phyloP scores from a whole-genome alignment of 495 filamentous ascomycete species.

The Apodospora peruviana region DNA sequence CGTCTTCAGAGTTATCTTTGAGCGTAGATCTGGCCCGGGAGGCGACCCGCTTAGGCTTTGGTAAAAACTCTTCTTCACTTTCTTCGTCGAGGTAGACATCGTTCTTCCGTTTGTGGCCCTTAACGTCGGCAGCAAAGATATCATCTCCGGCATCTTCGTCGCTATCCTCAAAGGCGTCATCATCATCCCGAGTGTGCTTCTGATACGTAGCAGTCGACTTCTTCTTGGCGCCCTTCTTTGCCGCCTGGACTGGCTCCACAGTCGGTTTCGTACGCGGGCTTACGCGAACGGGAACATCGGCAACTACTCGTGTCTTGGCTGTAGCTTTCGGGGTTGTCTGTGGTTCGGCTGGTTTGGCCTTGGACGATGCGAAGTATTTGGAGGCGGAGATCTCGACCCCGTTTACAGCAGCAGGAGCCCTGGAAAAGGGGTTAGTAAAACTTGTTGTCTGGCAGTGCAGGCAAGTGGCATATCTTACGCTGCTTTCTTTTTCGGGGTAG shows the following conservation, averaged over 20 bases:
- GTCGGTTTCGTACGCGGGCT: constrained; percentile 34
- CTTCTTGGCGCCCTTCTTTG: constrained; percentile 23
- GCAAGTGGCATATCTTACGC: constrained; percentile 19
- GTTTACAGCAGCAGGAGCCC: constrained; percentile 29
- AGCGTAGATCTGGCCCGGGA: constrained; percentile 33
- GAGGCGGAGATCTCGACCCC: constrained; percentile 40
- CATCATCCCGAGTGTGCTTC: constrained; percentile 30
- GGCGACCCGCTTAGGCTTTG: constrained; percentile 43
- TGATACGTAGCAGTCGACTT: constrained; percentile 24
- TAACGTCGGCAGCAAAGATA: constrained; percentile 64
- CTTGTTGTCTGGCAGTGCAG: background rate
- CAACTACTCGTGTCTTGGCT: constrained; percentile 21
- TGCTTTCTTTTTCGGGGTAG: constrained; percentile 39
- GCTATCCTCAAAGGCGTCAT: constrained; percentile 52
- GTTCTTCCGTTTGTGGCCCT: constrained; percentile 55
- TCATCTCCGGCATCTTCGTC: constrained; percentile 66
- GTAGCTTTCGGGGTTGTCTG: constrained; percentile 28
- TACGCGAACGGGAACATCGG: constrained; percentile 28
- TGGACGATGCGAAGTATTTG: constrained; percentile 44
- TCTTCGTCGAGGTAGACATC: constrained; percentile 62
- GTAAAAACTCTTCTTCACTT: constrained; percentile 49
- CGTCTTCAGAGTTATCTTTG: constrained; percentile 39
- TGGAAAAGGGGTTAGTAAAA: background rate
- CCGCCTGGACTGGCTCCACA: constrained; percentile 17
- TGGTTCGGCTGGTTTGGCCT: constrained; percentile 27